Conservation (phyloP, 306 rosid species). For the Quercus dentata region DNA sequence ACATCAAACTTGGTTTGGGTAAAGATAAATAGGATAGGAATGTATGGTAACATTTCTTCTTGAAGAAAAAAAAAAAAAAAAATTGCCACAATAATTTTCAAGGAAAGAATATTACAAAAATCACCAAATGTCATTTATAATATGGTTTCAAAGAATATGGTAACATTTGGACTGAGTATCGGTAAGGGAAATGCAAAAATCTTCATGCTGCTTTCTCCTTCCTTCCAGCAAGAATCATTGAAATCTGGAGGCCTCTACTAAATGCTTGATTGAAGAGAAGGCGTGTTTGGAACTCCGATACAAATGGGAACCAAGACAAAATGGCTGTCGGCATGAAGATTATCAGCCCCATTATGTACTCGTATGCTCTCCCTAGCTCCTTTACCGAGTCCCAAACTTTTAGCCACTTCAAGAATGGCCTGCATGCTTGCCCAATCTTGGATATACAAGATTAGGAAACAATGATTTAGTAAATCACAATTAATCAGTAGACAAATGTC, state of each 20-base stretch:
- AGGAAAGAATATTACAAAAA: background rate
- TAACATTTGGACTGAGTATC: background rate
- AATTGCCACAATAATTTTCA: background rate
- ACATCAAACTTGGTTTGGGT: too few relatives aligned
- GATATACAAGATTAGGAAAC: background rate
- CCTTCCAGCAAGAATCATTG: conserved; percentile 85
- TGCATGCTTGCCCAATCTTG: conserved; percentile 85
- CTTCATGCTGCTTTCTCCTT: conserved; percentile 33
- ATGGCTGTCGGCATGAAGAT: conserved; percentile 81
- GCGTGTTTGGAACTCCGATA: conserved; percentile 88
- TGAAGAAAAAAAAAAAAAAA: too few relatives aligned
- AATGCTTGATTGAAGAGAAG: conserved; percentile 95
- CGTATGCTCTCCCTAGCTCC: conserved; percentile 87
- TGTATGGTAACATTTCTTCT: too few relatives aligned
- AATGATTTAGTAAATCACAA: background rate
- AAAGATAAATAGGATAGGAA: too few relatives aligned
- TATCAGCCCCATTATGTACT: conserved; percentile 74
- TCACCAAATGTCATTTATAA: background rate
- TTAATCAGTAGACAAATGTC: background rate
- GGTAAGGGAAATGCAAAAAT: background rate
- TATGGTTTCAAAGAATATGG: background rate
- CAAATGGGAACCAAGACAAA: conserved; percentile 91
- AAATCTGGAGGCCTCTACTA: conserved; percentile 94
- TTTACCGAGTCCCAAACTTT: conserved; percentile 76
- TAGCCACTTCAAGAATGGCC: conserved; percentile 48